Base-by-base conservation (phyloP, 371 early-diverging fungal genomes). In the Rhizopus delemar region DNA sequence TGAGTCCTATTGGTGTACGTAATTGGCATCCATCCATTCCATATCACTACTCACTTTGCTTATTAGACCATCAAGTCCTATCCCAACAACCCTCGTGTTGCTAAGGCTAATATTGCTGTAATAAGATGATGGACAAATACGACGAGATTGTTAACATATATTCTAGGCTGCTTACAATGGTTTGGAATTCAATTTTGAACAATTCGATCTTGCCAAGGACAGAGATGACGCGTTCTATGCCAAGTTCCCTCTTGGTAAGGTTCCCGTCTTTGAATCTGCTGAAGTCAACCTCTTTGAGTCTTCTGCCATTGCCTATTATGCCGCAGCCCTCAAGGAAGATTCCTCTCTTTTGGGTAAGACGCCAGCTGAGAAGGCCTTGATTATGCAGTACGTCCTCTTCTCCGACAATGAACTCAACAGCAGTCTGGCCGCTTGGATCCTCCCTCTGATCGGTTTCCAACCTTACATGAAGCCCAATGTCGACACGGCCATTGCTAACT, bases 291-390 rank as follows among this genome's bases (percentile, higher is more conserved):
- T 93, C 60, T 86, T 83, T 65, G 95, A 96, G 81, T 85, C 86
- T 60, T 85, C 82, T 67, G 93, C 94, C 62, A 96, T 96, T 57
- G 91, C 92, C 53, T 86, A 86, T 88, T 93, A 94, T 75, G 90
- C 90, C 64, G 91, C 90, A 61, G 77, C 82, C 56, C 71, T 74
- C 46, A 88, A 88, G 80, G 75, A 79, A 53, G 74, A 78, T 63
- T 76, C 83, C 55, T 59, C 76, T 57, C 77, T 93, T 31, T 65
- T 91, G 39, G 93, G 92, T 63, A 70, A 69, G 50, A 71, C 75
- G 72, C 70, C 78, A 56, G 81, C 80, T 75, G 93, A 95, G 74
- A 80, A 81, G 65, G 87, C 91, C 35, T 65, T 78, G 69, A 87
- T 96, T 69, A 80, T 90, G 64, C 94, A 93, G 76, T 94, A 76